Conservation (phyloP, 305 asterid species). For the Fraxinus sp. region DNA sequence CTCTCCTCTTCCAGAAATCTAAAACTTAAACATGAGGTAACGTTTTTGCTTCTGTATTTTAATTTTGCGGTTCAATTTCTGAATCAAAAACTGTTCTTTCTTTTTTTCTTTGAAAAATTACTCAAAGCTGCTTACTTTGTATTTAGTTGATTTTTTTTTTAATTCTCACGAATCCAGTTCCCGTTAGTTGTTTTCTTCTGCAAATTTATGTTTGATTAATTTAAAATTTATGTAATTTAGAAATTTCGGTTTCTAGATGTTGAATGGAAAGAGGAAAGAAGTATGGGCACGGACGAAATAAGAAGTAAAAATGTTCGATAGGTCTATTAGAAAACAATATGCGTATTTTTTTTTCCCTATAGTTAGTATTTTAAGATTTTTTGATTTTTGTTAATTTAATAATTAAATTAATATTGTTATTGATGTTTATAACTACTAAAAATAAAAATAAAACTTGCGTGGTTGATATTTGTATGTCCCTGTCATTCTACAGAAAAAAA, state of each 20-base stretch:
- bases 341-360: background rate
- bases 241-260: background rate
- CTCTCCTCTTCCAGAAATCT: background rate
- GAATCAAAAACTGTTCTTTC: background rate
- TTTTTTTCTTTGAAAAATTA: background rate
- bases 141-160: background rate
- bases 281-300: background rate
- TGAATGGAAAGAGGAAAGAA: background rate
- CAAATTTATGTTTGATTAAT: background rate
- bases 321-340: background rate
- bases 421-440: background rate
- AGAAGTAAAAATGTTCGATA: background rate
- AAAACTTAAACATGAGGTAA: background rate
- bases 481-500: background rate
- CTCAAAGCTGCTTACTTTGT: background rate
- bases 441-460: background rate
- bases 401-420: background rate
- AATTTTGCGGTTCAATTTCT: background rate
- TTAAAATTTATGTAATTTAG: background rate
- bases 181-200: background rate
- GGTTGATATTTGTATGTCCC: background rate
- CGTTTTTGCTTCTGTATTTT: background rate
- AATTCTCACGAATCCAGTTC: background rate
- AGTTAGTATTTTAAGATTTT: background rate
- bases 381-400: background rate